Evolutionary conservation across 805 yeast species (phyloP).

Genomic region (Blastobotrys americana): DNA sequence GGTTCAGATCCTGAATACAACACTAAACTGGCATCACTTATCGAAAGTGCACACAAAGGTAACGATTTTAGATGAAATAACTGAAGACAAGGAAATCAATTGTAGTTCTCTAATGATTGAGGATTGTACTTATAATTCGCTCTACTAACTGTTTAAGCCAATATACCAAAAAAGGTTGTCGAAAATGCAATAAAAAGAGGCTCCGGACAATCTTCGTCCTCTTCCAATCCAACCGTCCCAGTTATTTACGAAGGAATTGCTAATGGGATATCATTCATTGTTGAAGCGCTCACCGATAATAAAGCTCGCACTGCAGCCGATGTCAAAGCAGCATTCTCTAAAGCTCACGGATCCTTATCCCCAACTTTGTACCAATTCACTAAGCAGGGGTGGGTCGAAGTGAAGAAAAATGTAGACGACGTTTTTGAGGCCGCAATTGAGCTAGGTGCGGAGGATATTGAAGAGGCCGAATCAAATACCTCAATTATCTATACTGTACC

Average conservation of each 20-base stretch:
- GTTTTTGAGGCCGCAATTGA: constrained; percentile 72
- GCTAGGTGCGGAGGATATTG: constrained; percentile 57
- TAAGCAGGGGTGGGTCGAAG: constrained; percentile 58
- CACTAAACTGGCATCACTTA: constrained; percentile 55
- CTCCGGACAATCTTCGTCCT: constrained; percentile 51
- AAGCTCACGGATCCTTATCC: constrained; percentile 56
- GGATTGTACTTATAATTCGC: no score
- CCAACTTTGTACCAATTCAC: constrained; percentile 77
- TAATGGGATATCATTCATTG: constrained; percentile 78
- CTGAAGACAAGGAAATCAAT: no score
- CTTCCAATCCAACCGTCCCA: constrained; percentile 38
- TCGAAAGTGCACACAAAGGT: constrained; percentile 55
- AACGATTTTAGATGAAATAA: neutral
- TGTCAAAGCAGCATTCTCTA: constrained; percentile 67
- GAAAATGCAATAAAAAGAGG: constrained; percentile 86
- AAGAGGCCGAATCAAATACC: constrained; percentile 37
- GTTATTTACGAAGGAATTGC: constrained; percentile 84
- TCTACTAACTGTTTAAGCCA: constrained; percentile 40
- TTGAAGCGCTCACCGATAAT: constrained; percentile 86
- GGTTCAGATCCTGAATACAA: constrained; percentile 60
- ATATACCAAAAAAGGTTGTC: constrained; percentile 75
- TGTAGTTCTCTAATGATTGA: no score
- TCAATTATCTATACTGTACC: constrained; percentile 58
- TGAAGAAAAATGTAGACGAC: constrained; percentile 51
- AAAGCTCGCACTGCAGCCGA: constrained; percentile 72